Evolutionary conservation across 2,329 filamentous ascomycete genomes (phyloP), one percentile per base, ranked within the genome.

Genomic region (Botrytis byssoidea): DNA sequence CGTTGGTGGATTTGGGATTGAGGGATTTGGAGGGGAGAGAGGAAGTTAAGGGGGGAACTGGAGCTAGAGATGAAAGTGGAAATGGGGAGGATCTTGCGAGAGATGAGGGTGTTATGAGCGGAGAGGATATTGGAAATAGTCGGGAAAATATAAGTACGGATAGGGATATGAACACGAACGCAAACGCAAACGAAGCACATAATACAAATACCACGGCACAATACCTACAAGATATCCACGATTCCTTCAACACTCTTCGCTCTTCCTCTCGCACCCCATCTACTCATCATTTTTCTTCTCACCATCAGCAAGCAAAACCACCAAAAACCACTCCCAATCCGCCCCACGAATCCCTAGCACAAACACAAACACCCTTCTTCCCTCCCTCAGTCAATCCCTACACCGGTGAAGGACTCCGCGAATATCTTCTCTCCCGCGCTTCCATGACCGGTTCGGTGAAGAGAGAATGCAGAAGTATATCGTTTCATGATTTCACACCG

Each of bases 401-500:
- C 3, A 80, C 78, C 1, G 80, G 80, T 1, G 74, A 75, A 29
- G 79, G 80, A 35, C 69, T 81, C 42, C 70, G 79, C 63, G 74
- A 77, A 48, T 80, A 76, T 65, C 66, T 81, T 8, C n/a, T 79
- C 29, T 42, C 55, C 18, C 75, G 75, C n/a, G 77, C 77, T 1
- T 73, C 73, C 64, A 74, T 77, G 6, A 63, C 61, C 1, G 75
- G 78, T 18, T 71, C 75, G 37, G 63, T 55, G 18, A 78, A 76
- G 73, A 60, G 51, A 18, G 75, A 75, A 37, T 79, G 77, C 32
- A 74, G 68, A 5, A 78, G 75, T 57, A 77, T 81, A 18, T 73
- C 74, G 0, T 78, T 81, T 22, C 76, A 79, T 72, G 79, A 81
- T 74, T 76, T 79, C 18, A 79, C 77, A 10, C 77, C 77, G 3